Percentiles rank a stretch among this genome's conserved stretches.
phyloP scores from a whole-genome alignment of 2,329 filamentous ascomycete genomes.

The Colletotrichum paranaense region DNA sequence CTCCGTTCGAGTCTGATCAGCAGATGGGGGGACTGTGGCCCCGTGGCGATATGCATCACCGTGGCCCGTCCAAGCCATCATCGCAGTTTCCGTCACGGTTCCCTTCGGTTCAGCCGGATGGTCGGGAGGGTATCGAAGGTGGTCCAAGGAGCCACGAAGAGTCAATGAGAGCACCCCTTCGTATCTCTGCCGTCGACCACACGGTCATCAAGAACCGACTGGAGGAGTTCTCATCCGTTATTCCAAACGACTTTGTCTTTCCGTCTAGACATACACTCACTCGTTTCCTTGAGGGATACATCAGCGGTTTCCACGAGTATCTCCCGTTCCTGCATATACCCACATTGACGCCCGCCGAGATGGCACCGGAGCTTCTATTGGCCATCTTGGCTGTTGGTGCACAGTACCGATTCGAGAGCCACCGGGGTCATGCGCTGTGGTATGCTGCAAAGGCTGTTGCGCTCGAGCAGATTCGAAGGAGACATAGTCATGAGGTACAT shows the following conservation, averaged over 20 bases:
- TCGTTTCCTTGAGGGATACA: conserved; percentile 76
- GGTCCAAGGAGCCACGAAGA: conserved; percentile 54
- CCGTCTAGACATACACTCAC: conserved; percentile 77
- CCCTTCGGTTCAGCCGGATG: conserved; percentile 64
- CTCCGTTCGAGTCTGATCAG: conserved; percentile 65
- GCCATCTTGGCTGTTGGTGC: conserved; percentile 76
- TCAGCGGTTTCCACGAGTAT: conserved; percentile 72
- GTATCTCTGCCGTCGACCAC: conserved; percentile 66
- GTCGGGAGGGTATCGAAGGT: conserved; percentile 55
- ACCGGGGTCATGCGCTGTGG: conserved; percentile 69
- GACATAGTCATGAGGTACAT: conserved; percentile 67
- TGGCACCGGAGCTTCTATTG: conserved; percentile 75
- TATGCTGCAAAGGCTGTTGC: conserved; percentile 70
- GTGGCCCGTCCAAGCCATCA: conserved; percentile 58
- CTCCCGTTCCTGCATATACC: conserved; percentile 74
- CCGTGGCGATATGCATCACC: conserved; percentile 52
- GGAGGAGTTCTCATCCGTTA: conserved; percentile 69
- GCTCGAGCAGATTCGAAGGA: conserved; percentile 67
- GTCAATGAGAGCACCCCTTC: conserved; percentile 51
- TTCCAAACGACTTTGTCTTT: conserved; percentile 73
- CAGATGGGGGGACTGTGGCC: conserved; percentile 63
- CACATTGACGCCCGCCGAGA: conserved; percentile 71
- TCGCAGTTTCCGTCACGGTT: conserved; percentile 67
- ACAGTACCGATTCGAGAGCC: conserved; percentile 72
- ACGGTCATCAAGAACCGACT: conserved; percentile 68